These are phyloP conservation scores for Pseudomicrostroma phylloplanum DNA, from an alignment of 1,284 basidiomycete species.

Conservation along the genomic window DNA sequence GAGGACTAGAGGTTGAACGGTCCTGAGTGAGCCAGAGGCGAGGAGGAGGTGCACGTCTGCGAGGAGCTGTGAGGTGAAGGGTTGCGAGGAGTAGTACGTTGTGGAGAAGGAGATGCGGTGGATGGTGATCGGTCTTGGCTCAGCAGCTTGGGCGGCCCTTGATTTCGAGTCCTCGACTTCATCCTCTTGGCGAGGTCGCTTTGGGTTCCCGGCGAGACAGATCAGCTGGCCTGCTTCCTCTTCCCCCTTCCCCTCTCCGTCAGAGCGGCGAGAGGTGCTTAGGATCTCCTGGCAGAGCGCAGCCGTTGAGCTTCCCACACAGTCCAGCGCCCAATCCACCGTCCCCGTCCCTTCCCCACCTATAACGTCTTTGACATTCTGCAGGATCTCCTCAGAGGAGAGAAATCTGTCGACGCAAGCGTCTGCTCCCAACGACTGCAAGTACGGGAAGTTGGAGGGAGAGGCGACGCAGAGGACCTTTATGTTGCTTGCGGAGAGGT, in stretches of 20 bases:
- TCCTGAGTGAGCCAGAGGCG: constrained; percentile 12
- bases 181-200: constrained; percentile 10
- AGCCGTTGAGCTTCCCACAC: constrained; percentile 32
- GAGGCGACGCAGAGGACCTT: constrained; percentile 32
- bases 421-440: constrained; percentile 18
- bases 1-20: constrained; percentile 24
- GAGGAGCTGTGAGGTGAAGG: constrained; percentile 18
- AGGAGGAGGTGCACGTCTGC: constrained; percentile 17
- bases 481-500: constrained; percentile 16
- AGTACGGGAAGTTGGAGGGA: constrained; percentile 28
- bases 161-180: neutral
- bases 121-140: constrained; percentile 8
- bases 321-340: constrained; percentile 31
- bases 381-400: constrained; percentile 13
- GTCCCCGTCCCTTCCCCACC: constrained; percentile 10
- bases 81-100: constrained; percentile 31
- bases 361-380: constrained; percentile 14
- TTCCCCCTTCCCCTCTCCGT: neutral
- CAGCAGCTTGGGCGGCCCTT: neutral
- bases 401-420: constrained; percentile 32
- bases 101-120: constrained; percentile 41
- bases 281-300: constrained; percentile 20
- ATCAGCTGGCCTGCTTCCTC: constrained; percentile 19
- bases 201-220: constrained; percentile 38
- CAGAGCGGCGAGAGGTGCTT: neutral